Base-by-base conservation (phyloP, 257 asterid species). In the Nicotiana noctiflora region DNA sequence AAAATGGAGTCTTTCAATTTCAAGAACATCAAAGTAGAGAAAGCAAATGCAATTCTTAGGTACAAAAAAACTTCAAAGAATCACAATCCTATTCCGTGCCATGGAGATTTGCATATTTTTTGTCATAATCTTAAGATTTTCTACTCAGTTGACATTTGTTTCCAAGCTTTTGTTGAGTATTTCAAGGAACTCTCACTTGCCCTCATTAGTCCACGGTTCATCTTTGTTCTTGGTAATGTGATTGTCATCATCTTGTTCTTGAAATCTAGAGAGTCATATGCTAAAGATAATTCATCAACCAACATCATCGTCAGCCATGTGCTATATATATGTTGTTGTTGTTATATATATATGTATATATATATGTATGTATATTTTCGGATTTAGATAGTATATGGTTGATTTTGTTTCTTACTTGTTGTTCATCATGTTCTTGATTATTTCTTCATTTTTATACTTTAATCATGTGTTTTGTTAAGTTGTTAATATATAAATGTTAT, bases 151-250 rank as follows among this genome's bases (percentile, higher is more conserved):
- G 9, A 77, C 89, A 6, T 32, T 81, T 13, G 86, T 84, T 49
- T 55, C 85, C 64, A 85, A 83, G 59, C 25, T 85, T 8, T 89
- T 8, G 81, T 82, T 15, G 89, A 91, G 21, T 81, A 80, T 44
- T 46, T 91, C 83, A 82, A 85, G 86, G 88, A 84, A 23, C 44
- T 91, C 44, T 78, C 91, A 19, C 70, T 61, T 14, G 34, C 84
- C 13, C 78, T 89, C 15, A 76, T 89, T 13, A 82, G 91, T 84
- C 89, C 95, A 21, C 53, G 82, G 37, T 89, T 87, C 65, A 91
- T 93, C 3, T 93, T 93, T 83, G 25, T 93, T 12, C 3, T 91
- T 10, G 98, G 95, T 5, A 92, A 93, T 90, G 86, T 82, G 40
- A 93, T 93, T 6, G 90, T 93, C 19, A 12, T 89, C 82, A 78